Conservation (phyloP, 495 filamentous ascomycete genomes). For the Podospora pseudopauciseta region DNA sequence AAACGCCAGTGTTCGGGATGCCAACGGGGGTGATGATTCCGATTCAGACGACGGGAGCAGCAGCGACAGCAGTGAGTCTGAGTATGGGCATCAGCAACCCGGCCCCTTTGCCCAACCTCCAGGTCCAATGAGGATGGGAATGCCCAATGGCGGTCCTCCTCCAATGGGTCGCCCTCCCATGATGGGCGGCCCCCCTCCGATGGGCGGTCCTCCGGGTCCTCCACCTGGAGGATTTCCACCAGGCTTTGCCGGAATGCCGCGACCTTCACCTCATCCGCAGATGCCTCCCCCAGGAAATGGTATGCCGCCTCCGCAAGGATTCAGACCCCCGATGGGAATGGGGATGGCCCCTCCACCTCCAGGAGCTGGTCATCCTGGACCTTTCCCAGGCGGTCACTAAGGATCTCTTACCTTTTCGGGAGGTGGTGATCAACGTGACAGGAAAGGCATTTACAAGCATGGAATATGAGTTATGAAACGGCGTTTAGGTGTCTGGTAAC, state of each 20-base stretch:
- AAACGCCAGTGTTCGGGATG: background rate
- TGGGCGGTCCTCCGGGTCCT: constrained; percentile 3
- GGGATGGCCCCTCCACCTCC: background rate
- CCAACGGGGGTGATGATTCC: background rate
- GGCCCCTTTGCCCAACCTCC: background rate
- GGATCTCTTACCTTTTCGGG: too few species aligned
- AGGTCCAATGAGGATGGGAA: background rate
- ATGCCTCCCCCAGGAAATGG: background rate
- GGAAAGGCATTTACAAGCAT: background rate
- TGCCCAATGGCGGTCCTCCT: background rate
- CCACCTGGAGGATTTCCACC: background rate
- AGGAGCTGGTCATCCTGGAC: background rate
- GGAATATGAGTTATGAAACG: background rate
- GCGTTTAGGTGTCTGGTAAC: background rate
- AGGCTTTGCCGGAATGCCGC: background rate
- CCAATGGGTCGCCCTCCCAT: background rate
- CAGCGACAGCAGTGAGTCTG: constrained; percentile 2
- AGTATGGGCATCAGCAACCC: background rate
- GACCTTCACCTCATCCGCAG: background rate
- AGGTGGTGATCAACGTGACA: background rate
- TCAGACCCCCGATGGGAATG: background rate
- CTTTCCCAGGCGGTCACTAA: background rate
- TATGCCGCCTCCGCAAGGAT: background rate
- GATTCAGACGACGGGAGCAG: constrained; percentile 8
- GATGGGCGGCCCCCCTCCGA: background rate